Evolutionary conservation across 2,329 filamentous ascomycete species (phyloP), one percentile per base, ranked within the genome.

Genomic region (Botryotinia calthae): DNA sequence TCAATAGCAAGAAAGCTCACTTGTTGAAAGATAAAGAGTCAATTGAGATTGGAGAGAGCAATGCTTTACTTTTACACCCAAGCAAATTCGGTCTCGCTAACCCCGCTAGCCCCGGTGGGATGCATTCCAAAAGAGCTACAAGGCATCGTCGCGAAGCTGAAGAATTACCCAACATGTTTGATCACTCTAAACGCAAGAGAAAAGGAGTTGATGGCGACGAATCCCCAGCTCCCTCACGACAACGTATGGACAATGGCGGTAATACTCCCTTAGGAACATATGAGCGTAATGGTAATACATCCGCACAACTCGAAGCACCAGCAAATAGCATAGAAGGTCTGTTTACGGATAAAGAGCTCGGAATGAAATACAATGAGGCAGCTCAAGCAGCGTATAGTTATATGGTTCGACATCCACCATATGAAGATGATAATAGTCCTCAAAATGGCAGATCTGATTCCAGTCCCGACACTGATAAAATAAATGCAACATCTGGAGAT

Each of bases 311-410:
- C 31, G 89, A 82, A 31, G 78, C 87, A 14, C 86, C 88, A 0
- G 82, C 89, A 2, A 91, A 90, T 80, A 91, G 87, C 79, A 87
- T 92, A 73, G 89, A 91, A 77, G 91, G 91, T 82, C 86, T 92
- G 54, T 92, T 92, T 68, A 91, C 89, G 0, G 90, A 92, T 77
- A 91, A 90, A 81, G 90, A 92, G 82, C 84, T 92, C 44, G 85
- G 87, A 7, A 86, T 91, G 83, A 88, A 88, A 42, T 91, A 91
- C 80, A 91, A 90, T 74, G 82, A 84, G 7, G 87, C 90, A 8
- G 89, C 89, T 44, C 78, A 90, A 31, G 89, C 89, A 2, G 86
- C 90, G 14, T 87, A 90, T 79, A 87, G 88, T 74, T 87, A 89
- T 77, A 85, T 91, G 72, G 81, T 90, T 70, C 86, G 87, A 51